phyloP scores from a whole-genome alignment of 352 stramenopile species.

The Pythium periplocum region DNA sequence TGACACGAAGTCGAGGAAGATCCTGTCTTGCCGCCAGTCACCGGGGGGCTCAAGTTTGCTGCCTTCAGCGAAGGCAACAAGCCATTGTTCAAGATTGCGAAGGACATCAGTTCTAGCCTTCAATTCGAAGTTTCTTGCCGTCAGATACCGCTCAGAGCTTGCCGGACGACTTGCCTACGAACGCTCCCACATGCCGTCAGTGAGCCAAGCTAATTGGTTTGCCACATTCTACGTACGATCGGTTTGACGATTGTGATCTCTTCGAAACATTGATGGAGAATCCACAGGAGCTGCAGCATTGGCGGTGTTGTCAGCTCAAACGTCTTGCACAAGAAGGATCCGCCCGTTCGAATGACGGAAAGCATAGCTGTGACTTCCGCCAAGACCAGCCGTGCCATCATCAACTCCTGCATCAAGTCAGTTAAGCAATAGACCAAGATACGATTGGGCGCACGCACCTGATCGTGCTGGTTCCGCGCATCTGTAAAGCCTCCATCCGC shows the following conservation, averaged over 20 bases:
- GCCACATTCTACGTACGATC: constrained; percentile 22
- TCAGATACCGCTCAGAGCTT: constrained; percentile 75
- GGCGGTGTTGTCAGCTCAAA: constrained; percentile 61
- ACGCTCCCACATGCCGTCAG: constrained; percentile 1
- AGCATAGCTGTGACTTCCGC: constrained; percentile 65
- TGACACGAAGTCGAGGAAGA: too few species aligned
- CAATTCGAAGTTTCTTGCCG: constrained; percentile 26
- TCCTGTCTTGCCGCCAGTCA: too few species aligned
- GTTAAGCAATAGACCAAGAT: background rate
- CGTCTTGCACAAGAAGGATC: constrained; percentile 76
- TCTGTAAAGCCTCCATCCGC: constrained; percentile 73
- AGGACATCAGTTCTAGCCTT: constrained; percentile 1
- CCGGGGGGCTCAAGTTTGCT: too few species aligned
- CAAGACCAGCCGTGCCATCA: constrained; percentile 59
- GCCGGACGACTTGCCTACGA: constrained; percentile 67
- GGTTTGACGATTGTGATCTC: constrained; percentile 69
- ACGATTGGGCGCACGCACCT: constrained; percentile 28
- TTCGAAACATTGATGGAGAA: constrained; percentile 58
- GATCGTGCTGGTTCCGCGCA: constrained; percentile 47
- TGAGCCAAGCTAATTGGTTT: constrained; percentile 1
- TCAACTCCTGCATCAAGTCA: constrained; percentile 30
- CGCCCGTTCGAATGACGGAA: constrained; percentile 28
- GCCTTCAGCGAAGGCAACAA: too few species aligned
- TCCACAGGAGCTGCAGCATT: constrained; percentile 61
- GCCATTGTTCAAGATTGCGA: too few species aligned